Percentiles rank a stretch among this genome's conserved stretches.
Evolutionary conservation across 2,329 filamentous ascomycete species (phyloP).

Genomic region (Pseudogymnoascus sp.): DNA sequence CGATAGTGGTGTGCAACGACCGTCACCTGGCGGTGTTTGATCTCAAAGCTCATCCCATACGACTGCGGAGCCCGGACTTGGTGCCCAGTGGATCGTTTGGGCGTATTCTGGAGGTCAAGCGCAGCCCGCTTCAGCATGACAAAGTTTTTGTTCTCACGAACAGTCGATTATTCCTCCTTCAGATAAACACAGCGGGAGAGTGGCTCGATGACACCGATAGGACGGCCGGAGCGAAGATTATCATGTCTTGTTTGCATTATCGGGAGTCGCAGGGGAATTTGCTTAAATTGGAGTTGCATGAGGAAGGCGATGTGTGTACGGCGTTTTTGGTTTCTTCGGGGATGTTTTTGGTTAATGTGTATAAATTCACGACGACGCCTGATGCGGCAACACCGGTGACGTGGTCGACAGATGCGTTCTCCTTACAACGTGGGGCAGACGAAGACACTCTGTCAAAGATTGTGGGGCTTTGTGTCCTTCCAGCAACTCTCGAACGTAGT

Average conservation of each 20-base stretch:
- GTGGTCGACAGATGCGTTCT: constrained; percentile 3
- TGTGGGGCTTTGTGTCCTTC: not conserved
- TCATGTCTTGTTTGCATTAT: constrained; percentile 42
- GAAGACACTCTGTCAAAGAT: not conserved
- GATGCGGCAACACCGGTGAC: constrained; percentile 2
- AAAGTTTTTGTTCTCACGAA: constrained; percentile 53
- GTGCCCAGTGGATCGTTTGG: constrained; percentile 21
- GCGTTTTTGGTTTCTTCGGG: constrained; percentile 24
- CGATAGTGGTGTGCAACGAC: constrained; percentile 41
- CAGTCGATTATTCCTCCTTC: constrained; percentile 28
- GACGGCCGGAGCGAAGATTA: constrained; percentile 24
- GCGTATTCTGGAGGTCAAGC: constrained; percentile 53
- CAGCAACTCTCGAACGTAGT: not conserved
- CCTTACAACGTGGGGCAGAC: not conserved
- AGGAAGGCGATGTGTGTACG: constrained; percentile 18
- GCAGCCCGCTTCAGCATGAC: constrained; percentile 40
- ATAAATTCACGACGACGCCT: constrained; percentile 20
- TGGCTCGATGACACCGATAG: constrained; percentile 13
- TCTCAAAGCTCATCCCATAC: constrained; percentile 20
- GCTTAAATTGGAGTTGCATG: constrained; percentile 36
- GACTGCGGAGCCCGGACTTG: constrained; percentile 21
- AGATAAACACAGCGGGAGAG: constrained; percentile 23
- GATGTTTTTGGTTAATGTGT: constrained; percentile 25
- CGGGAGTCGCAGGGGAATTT: constrained; percentile 34
- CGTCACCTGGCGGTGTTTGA: constrained; percentile 28